These are phyloP conservation scores for Arabis hirsuta DNA, from an alignment of 345 rosid species.

Conservation along the genomic window DNA sequence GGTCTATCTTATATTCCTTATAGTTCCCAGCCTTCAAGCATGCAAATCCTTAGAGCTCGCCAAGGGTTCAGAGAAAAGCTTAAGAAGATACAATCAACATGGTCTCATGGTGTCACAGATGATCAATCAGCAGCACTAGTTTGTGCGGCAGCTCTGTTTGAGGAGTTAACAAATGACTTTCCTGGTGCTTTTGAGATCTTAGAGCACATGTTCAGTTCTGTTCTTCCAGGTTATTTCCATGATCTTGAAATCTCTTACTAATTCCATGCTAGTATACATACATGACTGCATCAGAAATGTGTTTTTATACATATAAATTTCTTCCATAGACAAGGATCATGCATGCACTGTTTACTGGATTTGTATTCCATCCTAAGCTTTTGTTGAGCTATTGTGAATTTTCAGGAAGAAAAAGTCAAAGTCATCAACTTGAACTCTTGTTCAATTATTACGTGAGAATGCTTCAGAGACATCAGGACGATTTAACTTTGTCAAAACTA, in stretches of 20 bases:
- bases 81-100: constrained; percentile 61
- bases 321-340: constrained; percentile 8
- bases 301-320: background rate
- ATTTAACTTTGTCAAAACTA: constrained; percentile 57
- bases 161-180: constrained; percentile 77
- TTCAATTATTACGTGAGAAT: constrained; percentile 62
- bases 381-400: constrained; percentile 29
- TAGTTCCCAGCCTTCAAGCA: constrained; percentile 65
- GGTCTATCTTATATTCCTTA: constrained; percentile 63
- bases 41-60: constrained; percentile 87
- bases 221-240: constrained; percentile 77
- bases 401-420: constrained; percentile 77
- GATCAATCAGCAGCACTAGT: constrained; percentile 77
- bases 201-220: constrained; percentile 67
- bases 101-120: constrained; percentile 70
- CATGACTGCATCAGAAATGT: constrained; percentile 20
- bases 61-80: constrained; percentile 82
- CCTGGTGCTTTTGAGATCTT: constrained; percentile 65
- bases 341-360: constrained; percentile 16
- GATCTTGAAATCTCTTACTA: constrained; percentile 16
- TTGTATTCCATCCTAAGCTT: constrained; percentile 5
- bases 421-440: constrained; percentile 71
- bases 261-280: constrained; percentile 20
- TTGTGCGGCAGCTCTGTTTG: constrained; percentile 84
- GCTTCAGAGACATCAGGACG: constrained; percentile 72